Base-by-base conservation (phyloP, 371 early-diverging fungal species). In the Phascolomyces articulosus region DNA sequence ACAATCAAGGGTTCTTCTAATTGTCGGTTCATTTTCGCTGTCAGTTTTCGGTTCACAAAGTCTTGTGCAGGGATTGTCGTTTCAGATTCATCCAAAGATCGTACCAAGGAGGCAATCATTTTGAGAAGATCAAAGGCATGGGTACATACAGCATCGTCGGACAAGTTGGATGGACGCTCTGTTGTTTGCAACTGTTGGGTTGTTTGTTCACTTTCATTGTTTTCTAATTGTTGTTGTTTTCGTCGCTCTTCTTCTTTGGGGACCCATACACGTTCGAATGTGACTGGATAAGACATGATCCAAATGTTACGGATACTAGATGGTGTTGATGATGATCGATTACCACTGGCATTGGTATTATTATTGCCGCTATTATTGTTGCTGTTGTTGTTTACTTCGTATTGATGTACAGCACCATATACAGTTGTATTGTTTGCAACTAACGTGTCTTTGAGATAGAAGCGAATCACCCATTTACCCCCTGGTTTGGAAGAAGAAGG, bases 1-100 rank as follows among this genome's bases (percentile, higher is more conserved):
- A 95, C 95, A 63, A 95, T 90, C 29, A 96, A 81, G 1, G 94
- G 93, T 58, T 96, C 96, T 70, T 92, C 90, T 24, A 97, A 68
- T 63, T 96, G 96, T 2, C 94, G 87, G 27, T 85, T 88, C 48
- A 95, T 77, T 71, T 96, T 96, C 38, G 93, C 91, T 0, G 92
- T 84, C 27, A 97, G 70, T 67, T 92, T 93, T 41, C 84, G 83
- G 72, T 94, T 96, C 65, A 87, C 65, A 75, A 96, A 96, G 23
- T 83, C 85, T 13, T 75, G 61, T 0, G 78, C 60, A 0, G 79
- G 76, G 23, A 90, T 70, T 61, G 21, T 64, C 58, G 21, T 63
- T 63, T 47, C 72, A 58, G 20, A 18, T 21, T 60, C 49, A 71
- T 66, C 23, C 55, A 53, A 9, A 6, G 51, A 23, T 59, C 59